Percentiles rank a stretch among this genome's conserved stretches.
Evolutionary conservation across 2,329 filamentous ascomycete species (phyloP).

Genomic region (Cytospora piceicola): DNA sequence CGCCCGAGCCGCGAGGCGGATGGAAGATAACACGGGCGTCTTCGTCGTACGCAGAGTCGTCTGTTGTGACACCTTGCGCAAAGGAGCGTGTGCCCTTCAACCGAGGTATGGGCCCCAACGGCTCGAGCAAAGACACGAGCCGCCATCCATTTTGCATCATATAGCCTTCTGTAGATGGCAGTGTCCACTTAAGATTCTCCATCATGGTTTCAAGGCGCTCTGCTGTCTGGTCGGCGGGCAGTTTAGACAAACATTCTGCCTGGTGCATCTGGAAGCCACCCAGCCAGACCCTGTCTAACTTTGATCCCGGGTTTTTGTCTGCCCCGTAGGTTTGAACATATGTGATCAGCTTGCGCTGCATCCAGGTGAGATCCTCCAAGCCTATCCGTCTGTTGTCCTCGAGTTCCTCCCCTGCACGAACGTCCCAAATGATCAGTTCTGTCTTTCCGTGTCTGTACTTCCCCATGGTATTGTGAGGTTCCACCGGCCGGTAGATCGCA

Average conservation of each 20-base stretch:
- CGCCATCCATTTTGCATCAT: constrained; percentile 46
- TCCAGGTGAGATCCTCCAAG: constrained; percentile 46
- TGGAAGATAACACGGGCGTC: constrained; percentile 49
- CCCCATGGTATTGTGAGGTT: constrained; percentile 38
- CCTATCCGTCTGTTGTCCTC: constrained; percentile 30
- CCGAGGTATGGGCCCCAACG: constrained; percentile 20
- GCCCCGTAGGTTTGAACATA: constrained; percentile 40
- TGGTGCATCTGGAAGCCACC: constrained; percentile 41
- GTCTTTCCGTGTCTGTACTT: constrained; percentile 33
- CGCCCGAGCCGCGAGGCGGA: constrained; percentile 44
- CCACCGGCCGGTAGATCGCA: constrained; percentile 49
- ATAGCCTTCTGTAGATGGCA: constrained; percentile 42
- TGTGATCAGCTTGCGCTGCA: constrained; percentile 51
- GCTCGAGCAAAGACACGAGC: constrained; percentile 33
- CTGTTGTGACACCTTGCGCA: constrained; percentile 21
- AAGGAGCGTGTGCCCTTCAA: neutral
- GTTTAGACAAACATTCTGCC: constrained; percentile 30
- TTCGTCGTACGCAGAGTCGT: constrained; percentile 34
- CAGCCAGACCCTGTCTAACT: constrained; percentile 51
- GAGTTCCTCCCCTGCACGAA: constrained; percentile 38
- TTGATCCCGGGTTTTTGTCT: constrained; percentile 39
- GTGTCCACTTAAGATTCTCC: constrained; percentile 37
- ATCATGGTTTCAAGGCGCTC: constrained; percentile 42
- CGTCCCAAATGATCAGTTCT: constrained; percentile 62
- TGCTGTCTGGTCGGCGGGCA: constrained; percentile 50